Base-by-base conservation (phyloP, 2,329 filamentous ascomycete genomes). In the Incumbomyces delicatus region DNA sequence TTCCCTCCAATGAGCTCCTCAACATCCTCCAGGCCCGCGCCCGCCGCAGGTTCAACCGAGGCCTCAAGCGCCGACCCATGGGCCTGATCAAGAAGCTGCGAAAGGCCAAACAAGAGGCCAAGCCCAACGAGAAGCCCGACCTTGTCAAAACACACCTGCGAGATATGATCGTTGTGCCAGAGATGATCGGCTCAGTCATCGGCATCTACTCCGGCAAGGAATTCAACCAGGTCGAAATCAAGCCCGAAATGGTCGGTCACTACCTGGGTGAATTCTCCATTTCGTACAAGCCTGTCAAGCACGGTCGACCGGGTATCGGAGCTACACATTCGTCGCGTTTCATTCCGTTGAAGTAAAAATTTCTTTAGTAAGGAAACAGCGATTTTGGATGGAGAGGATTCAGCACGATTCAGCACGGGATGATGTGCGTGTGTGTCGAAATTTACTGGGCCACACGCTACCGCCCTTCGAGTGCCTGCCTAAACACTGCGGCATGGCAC, bases 151-250 rank as follows among this genome's bases (percentile, higher is more conserved):
- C 90, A 56, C 90, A 98, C 74, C 85, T 98, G 66, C 89, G 90
- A 75, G 85, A 98, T 80, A 98, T 98, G 92, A 95, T 98, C 72
- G 83, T 98, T 69, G 92, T 98, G 63, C 92, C 92, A 65, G 92
- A 98, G 81, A 96, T 98, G 92, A 98, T 98, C 70, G 92, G 92
- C 66, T 86, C 80, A 74, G 90, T 98, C 66, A 85, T 98, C 66
- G 92, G 89, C 71, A 92, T 98, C 80, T 98, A 98, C 86, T 95
- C 87, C 61, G 92, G 92, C 70, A 98, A 98, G 85, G 89, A 96
- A 76, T 98, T 98, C 86, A 98, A 98, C 85, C 90, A 95, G 81
- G 89, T 98, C 65, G 92, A 98, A 76, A 92, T 98, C 78, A 95
- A 95, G 84, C 92, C 92, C 64, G 92, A 98, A 81, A 98, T 98